These are phyloP conservation scores for Penicillium bovifimosum DNA, from an alignment of 495 filamentous ascomycete species.

Conservation along the genomic window DNA sequence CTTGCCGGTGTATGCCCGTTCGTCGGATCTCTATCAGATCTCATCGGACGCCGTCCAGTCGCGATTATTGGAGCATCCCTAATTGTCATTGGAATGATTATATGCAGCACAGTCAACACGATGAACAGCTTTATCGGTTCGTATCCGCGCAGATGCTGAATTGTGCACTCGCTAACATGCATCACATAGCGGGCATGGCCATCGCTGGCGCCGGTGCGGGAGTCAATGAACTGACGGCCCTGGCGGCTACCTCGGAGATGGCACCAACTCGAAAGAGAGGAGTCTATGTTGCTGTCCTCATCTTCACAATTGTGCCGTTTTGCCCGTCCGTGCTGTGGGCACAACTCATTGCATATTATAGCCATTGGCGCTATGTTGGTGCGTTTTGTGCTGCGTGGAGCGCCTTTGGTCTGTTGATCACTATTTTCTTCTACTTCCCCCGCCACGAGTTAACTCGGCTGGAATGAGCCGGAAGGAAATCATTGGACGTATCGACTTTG, in stretches of 20 bases:
- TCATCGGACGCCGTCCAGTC: slow-evolving; percentile 62
- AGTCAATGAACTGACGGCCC: slow-evolving; percentile 61
- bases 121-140: slow-evolving; percentile 69
- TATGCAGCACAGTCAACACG: slow-evolving; percentile 54
- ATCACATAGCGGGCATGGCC: slow-evolving; percentile 50
- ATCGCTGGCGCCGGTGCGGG: slow-evolving; percentile 59
- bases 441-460: slow-evolving; percentile 50
- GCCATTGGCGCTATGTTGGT: slow-evolving; percentile 60
- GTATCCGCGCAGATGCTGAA: slow-evolving; percentile 8
- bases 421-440: slow-evolving; percentile 60
- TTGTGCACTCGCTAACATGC: slow-evolving; percentile 1
- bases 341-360: slow-evolving; percentile 58
- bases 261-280: slow-evolving; percentile 63
- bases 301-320: slow-evolving; percentile 65
- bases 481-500: slow-evolving; percentile 54
- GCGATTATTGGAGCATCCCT: slow-evolving; percentile 55
- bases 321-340: slow-evolving; percentile 64
- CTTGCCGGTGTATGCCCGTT: slow-evolving; percentile 67
- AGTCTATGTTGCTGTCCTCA: slow-evolving; percentile 59
- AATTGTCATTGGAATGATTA: slow-evolving; percentile 60
- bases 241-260: slow-evolving; percentile 63
- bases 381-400: slow-evolving; percentile 57
- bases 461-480: slow-evolving; percentile 47
- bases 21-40: slow-evolving; percentile 64
- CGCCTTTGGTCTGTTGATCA: slow-evolving; percentile 55